These are phyloP conservation scores for Grosmannia penicillata DNA, from an alignment of 2,329 filamentous ascomycete species.

Conservation along the genomic window DNA sequence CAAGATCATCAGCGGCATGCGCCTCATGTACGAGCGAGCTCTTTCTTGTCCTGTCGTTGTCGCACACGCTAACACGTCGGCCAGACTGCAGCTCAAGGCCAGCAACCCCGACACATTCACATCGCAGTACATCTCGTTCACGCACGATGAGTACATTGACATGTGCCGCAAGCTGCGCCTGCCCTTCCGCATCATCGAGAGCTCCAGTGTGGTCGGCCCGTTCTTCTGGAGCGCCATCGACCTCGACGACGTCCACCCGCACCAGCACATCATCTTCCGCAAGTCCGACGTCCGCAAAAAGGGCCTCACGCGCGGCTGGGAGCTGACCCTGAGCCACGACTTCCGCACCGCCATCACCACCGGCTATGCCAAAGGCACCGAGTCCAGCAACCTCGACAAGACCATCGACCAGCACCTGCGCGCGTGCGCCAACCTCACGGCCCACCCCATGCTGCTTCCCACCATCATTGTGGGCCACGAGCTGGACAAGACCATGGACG, in stretches of 20 bases:
- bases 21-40: slow-evolving; percentile 42
- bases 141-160: slow-evolving; percentile 31
- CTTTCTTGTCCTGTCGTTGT: neutral
- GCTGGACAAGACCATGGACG: slow-evolving; percentile 38
- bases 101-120: slow-evolving; percentile 42
- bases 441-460: slow-evolving; percentile 44
- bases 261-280: slow-evolving; percentile 47
- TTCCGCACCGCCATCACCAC: slow-evolving; percentile 40
- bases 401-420: slow-evolving; percentile 32
- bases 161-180: slow-evolving; percentile 42
- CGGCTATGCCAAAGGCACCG: slow-evolving; percentile 47
- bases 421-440: slow-evolving; percentile 31
- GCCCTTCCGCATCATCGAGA: slow-evolving; percentile 43
- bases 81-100: slow-evolving; percentile 41
- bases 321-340: slow-evolving; percentile 45
- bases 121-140: slow-evolving; percentile 37
- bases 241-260: slow-evolving; percentile 38
- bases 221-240: slow-evolving; percentile 48
- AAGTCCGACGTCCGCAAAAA: slow-evolving; percentile 54
- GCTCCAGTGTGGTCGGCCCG: slow-evolving; percentile 42
- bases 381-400: slow-evolving; percentile 35
- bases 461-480: slow-evolving; percentile 44
- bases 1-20: slow-evolving; percentile 32
- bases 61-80: neutral
- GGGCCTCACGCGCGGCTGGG: slow-evolving; percentile 48